These are phyloP conservation scores for Solanum hybrid DNA, from an alignment of 305 asterid genomes.

Conservation along the genomic window DNA sequence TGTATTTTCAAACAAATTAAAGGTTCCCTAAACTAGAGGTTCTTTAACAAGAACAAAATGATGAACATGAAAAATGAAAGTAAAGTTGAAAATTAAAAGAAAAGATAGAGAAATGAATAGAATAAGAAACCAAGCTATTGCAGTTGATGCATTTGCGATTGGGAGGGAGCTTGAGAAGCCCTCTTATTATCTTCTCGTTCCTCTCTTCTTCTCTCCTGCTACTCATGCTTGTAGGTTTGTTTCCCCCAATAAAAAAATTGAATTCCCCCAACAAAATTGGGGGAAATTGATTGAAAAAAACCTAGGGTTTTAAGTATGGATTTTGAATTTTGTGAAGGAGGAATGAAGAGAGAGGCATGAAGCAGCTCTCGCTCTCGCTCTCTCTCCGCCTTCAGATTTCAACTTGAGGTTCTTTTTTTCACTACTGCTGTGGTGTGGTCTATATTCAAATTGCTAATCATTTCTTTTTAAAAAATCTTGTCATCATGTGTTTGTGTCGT, in stretches of 20 bases:
- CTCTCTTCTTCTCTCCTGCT: constrained; percentile 70
- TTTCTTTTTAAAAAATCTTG: neutral
- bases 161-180: constrained; percentile 89
- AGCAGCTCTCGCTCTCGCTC: neutral
- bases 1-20: neutral
- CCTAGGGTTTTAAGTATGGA: constrained; percentile 13
- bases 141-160: constrained; percentile 94
- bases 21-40: neutral
- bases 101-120: neutral
- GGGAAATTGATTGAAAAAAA: neutral
- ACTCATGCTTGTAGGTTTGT: constrained; percentile 21
- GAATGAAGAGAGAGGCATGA: constrained; percentile 11
- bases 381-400: constrained; percentile 11
- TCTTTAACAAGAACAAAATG: neutral
- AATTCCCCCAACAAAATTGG: neutral
- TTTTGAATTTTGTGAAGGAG: neutral
- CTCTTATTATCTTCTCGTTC: constrained; percentile 80
- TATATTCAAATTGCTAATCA: neutral
- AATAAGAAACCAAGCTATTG: constrained; percentile 62
- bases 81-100: neutral
- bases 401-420: neutral
- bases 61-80: neutral
- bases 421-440: neutral
- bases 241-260: neutral
- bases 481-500: neutral